Base-by-base conservation (phyloP, 176 grass and related monocot species). In the Melocanna baccifera region DNA sequence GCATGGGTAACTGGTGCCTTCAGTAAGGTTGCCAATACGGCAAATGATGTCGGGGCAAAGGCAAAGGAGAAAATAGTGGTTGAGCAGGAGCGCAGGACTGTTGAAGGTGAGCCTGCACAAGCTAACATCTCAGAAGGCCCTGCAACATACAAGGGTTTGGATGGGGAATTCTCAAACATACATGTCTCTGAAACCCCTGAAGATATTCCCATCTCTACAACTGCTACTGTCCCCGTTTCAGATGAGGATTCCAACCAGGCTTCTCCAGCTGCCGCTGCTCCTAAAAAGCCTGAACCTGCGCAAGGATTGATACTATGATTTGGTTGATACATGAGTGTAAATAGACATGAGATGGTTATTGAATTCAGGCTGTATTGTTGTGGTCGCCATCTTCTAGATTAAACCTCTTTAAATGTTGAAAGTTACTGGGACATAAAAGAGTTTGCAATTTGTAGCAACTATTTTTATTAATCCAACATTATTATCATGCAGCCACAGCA, bases 1-100 rank as follows among this genome's bases (percentile, higher is more conserved):
- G 91, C 96, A 81, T 98, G 93, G 93, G 96, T 95, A 65, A 76
- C 96, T 7, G 86, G 89, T 51, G 93, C 93, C 58, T 98, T 98
- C 80, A 89, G 68, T 70, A 98, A 92, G 75, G 89, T 84, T 19
- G 71, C 81, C 3, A 80, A 47, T 84, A 55, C 89, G 0, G 62
- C 89, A 15, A 91, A 74, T 2, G 85, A 91, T 56, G 89, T 84
- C 0, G 81, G 89, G 18, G 81, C 51, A 70, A 91, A 91, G 34
- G 81, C 87, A 39, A 94, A 90, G 50, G 96, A 98, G 29, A 92
- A 88, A 75, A 87, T 92, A 70, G 75, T 53, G 1, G 69, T 81
- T 12, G 95, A 95, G 83, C 71, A 83, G 75, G 91, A 88, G 61
- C 68, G 72, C 14, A 81, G 62, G 58, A 85, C 77, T 69, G 67